Percentiles rank a stretch among this genome's conserved stretches.
Conservation (phyloP, 2,329 filamentous ascomycete genomes). For the Tolypocladium nubicola region DNA sequence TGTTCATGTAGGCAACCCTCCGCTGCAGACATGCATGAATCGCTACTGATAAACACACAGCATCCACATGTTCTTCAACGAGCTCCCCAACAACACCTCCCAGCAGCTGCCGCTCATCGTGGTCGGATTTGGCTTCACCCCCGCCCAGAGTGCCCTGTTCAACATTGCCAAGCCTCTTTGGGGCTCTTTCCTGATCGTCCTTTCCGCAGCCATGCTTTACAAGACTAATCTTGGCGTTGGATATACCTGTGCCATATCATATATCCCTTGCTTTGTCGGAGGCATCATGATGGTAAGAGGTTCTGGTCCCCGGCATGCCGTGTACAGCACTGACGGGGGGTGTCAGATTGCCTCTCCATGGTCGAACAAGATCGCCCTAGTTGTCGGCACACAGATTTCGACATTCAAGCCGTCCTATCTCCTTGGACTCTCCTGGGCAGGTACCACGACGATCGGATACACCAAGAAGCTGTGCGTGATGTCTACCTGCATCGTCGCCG, state of each 20-base stretch:
- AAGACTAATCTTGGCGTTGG: constrained; percentile 10
- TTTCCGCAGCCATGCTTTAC: constrained; percentile 11
- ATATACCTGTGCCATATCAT: constrained; percentile 15
- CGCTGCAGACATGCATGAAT: background rate
- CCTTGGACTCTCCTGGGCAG: constrained; percentile 15
- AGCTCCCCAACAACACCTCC: constrained; percentile 14
- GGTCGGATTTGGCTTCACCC: constrained; percentile 12
- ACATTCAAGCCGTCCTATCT: constrained; percentile 18
- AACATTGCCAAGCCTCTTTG: constrained; percentile 13
- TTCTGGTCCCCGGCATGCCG: background rate
- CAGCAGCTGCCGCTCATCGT: constrained; percentile 14
- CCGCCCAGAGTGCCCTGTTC: constrained; percentile 13
- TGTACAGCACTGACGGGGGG: background rate
- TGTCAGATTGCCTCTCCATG: constrained; percentile 10
- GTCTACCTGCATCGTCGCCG: constrained; percentile 12
- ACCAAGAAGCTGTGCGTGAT: constrained; percentile 13
- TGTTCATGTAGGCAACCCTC: constrained; percentile 4
- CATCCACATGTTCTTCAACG: constrained; percentile 15
- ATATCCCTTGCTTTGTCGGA: constrained; percentile 12
- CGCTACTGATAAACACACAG: constrained; percentile 1
- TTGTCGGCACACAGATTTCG: constrained; percentile 17
- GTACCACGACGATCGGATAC: constrained; percentile 12
- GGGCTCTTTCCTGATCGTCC: constrained; percentile 9
- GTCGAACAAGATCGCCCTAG: constrained; percentile 16
- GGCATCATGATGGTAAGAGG: constrained; percentile 9